Evolutionary conservation across 2,329 filamentous ascomycete species (phyloP), one percentile per base, ranked within the genome.

Genomic region (Tricladium varicosporioides): DNA sequence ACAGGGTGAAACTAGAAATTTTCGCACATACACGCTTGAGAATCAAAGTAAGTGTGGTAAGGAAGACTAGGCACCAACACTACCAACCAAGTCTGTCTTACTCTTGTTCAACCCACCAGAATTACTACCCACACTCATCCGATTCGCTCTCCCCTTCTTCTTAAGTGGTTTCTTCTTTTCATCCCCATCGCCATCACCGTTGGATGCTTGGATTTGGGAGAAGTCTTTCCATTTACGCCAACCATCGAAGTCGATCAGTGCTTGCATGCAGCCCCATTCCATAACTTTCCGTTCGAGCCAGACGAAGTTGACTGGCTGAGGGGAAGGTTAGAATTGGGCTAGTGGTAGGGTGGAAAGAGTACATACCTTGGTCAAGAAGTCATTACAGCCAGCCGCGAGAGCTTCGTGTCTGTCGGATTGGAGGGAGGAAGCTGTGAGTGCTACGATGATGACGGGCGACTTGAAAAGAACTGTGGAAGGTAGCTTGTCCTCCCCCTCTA

Each of bases 211-310:
- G n/a, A n/a, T n/a, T 40, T 79, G 76, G 8, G 77, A 78, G 69
- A 90, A 93, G 68, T 94, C 90, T 72, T 96, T 96, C 94, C 94
- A 99, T 73, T 91, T 91, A 54, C 92, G 85, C 94, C 94, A 99
- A 60, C 94, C 94, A 71, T 97, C 93, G 71, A 94, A 97, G 76
- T 99, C 94, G 69, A 99, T 97, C 19, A 99, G 81, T 9, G 94
- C 94, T 77, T 97, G 94, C 94, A 99, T 99, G 77, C 94, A 97
- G 56, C 94, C 94, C 94, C 94, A 99, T 79, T 99, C 94, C 76
- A 95, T 97, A 65, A 97, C 92, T 73, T 99, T 99, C 57, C 93
- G 86, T 72, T 97, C 91, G 22, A 99, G 83, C 92, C 93, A 99
- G 58, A 95, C 89, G 70, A 97, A 97, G 72, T 96, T 96, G 65